phyloP scores from a whole-genome alignment of 768 basidiomycete species.

The Mycena vulgaris region DNA sequence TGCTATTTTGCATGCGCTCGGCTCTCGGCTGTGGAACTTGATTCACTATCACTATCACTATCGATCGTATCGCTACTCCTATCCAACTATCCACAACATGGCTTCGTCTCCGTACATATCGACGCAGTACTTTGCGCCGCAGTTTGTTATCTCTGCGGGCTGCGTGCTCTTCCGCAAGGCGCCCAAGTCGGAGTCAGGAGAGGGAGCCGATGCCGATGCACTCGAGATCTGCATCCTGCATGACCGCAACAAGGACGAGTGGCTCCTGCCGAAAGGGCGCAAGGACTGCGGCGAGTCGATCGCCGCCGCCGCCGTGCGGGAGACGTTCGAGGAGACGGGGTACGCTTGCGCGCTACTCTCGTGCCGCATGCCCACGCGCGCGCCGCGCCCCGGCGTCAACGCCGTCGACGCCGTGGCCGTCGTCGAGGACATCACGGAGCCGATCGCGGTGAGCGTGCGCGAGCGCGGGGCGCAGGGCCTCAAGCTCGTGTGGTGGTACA shows the following conservation, averaged over 20 bases:
- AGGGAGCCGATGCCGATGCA: too few species aligned
- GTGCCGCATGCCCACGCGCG: constrained; percentile 67
- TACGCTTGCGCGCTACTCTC: constrained; percentile 68
- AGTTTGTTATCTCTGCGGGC: constrained; percentile 61
- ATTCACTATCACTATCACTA: constrained; percentile 3
- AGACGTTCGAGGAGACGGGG: constrained; percentile 79
- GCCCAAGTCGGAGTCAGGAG: constrained; percentile 13
- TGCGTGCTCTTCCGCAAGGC: constrained; percentile 55
- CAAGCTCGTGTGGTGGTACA: constrained; percentile 70
- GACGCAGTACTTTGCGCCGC: constrained; percentile 24
- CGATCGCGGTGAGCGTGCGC: constrained; percentile 49
- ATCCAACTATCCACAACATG: constrained; percentile 10
- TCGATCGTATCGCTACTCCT: background rate
- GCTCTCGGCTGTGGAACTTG: background rate
- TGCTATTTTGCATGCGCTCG: background rate
- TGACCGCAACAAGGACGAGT: constrained; percentile 45
- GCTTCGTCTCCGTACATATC: constrained; percentile 2
- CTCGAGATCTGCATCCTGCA: constrained; percentile 60
- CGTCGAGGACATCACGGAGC: constrained; percentile 46
- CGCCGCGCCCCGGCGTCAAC: constrained; percentile 63
- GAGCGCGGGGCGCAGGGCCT: constrained; percentile 46
- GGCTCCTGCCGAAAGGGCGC: constrained; percentile 73
- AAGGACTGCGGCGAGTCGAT: constrained; percentile 71
- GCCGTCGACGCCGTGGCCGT: constrained; percentile 43
- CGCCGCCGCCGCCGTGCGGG: constrained; percentile 67